Evolutionary conservation across 2,329 filamentous ascomycete species (phyloP), one percentile per base, ranked within the genome.

Genomic region (Verticillium longisporum): DNA sequence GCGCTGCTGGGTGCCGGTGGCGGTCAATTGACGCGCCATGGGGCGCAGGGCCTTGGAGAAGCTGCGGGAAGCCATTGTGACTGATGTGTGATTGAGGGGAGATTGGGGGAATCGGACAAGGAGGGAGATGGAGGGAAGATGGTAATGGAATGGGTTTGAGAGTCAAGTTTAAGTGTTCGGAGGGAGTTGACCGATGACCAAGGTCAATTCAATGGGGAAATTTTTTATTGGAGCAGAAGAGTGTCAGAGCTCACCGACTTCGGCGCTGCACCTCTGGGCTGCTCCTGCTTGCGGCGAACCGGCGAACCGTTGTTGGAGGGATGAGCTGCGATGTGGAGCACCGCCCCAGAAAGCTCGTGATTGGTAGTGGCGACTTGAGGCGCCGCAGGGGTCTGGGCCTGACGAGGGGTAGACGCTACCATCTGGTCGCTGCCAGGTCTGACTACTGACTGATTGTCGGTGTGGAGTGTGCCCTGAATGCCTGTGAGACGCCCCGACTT

Each of bases 1-100:
- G 74, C 86, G 84, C 75, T 83, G 82, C 80, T 85, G 83, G 61
- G 81, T 77, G 68, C 80, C 80, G 68, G 86, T 83, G 66, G 83
- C 78, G 70, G 78, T 80, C 77, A 88, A 78, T 78, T 88, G 86
- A 77, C 85, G 85, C 72, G 83, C 81, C 77, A 87, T 75, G 71
- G 83, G 82, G 73, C 86, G 85, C 70, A 89, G 78, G 74, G 85
- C 83, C 81, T 84, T 87, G 72, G 84, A 84, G 81, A 92, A 83
- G 80, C 80, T 86, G 80, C 89, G 84, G 72, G 90, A 90, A 76
- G 90, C 89, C 90, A 94, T 93, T 80, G 76, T 85, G 78, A 77
- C 66, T 69, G 67, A 67, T 70, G 67, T 69, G 68, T 66, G 64
- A 67, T 66, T 69, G 71, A 70, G 65, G 66, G 63, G 64, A 63